phyloP scores from a whole-genome alignment of 1,284 basidiomycete genomes.

The Fomitiporia mediterranea region DNA sequence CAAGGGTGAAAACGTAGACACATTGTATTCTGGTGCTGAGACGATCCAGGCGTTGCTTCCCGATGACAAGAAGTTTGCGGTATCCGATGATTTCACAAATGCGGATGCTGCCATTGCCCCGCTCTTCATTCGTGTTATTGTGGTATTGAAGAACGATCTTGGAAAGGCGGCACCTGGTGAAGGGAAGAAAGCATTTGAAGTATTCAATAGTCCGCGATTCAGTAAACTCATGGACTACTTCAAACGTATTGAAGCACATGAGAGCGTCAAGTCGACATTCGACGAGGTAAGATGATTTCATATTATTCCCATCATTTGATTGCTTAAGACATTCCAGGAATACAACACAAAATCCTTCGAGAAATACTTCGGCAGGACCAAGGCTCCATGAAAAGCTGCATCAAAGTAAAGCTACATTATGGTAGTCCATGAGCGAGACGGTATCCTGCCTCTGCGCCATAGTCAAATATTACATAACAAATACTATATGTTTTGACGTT shows the following conservation, averaged over 20 bases:
- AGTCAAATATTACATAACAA: too few relatives aligned
- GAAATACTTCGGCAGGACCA: too few relatives aligned
- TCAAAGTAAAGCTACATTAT: too few relatives aligned
- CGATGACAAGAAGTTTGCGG: constrained; percentile 34
- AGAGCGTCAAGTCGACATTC: constrained; percentile 45
- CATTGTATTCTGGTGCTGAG: constrained; percentile 37
- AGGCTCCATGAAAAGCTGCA: too few relatives aligned
- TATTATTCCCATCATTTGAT: too few relatives aligned
- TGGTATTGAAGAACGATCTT: constrained; percentile 40
- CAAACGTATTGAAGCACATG: constrained; percentile 37
- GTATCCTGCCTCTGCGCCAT: too few relatives aligned
- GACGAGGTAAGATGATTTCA: constrained; percentile 32
- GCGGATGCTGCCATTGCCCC: constrained; percentile 32
- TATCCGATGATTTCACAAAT: constrained; percentile 39
- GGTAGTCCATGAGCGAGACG: too few relatives aligned
- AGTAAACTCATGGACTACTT: constrained; percentile 41
- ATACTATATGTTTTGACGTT: too few relatives aligned
- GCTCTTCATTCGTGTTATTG: constrained; percentile 36
- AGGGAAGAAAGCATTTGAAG: constrained; percentile 37
- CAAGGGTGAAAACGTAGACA: constrained; percentile 39
- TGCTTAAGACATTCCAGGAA: too few relatives aligned
- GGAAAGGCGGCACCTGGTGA: constrained; percentile 35
- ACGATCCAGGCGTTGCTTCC: constrained; percentile 41
- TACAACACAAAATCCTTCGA: too few relatives aligned
- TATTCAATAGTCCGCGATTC: constrained; percentile 38